Conservation (phyloP, 192 early-diverging fungal genomes). For the Backusella liffmaniae region DNA sequence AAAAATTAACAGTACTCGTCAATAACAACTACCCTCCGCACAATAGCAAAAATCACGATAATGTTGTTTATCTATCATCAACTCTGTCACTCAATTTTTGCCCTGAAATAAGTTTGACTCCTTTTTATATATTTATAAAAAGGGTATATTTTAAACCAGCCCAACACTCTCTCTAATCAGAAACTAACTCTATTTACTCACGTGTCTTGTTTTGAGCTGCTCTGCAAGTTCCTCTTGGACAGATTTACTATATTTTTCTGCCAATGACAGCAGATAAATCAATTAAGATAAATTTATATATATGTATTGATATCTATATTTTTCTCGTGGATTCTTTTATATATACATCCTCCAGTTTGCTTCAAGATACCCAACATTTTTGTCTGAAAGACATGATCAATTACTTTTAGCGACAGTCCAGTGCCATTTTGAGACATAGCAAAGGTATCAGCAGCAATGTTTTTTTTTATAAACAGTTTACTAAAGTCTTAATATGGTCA, state of each 20-base stretch:
- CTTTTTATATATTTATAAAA: background rate
- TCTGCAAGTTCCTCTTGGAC: conserved; percentile 93
- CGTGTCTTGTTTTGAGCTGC: conserved; percentile 95
- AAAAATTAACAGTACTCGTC: background rate
- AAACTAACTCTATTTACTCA: conserved; percentile 95
- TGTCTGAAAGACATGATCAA: conserved; percentile 98
- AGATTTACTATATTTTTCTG: conserved; percentile 95
- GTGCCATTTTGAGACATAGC: conserved; percentile 99
- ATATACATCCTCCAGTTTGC: conserved; percentile 60
- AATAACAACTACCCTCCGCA: background rate
- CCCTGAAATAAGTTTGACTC: background rate
- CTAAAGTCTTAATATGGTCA: too few relatives aligned
- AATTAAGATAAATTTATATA: too few relatives aligned
- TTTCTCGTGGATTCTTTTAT: too few relatives aligned
- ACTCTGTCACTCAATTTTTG: background rate
- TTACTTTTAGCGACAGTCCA: conserved; percentile 97
- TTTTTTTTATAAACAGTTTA: too few relatives aligned
- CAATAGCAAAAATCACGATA: background rate
- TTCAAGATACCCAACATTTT: conserved; percentile 99
- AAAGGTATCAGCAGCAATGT: conserved; percentile 96
- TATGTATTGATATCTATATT: too few relatives aligned
- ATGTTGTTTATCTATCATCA: background rate
- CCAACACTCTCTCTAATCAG: conserved; percentile 25
- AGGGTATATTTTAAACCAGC: background rate
- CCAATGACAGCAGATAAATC: conserved; percentile 42